phyloP scores from a whole-genome alignment of 2,329 filamentous ascomycete genomes.

The Ramichloridium luteum region DNA sequence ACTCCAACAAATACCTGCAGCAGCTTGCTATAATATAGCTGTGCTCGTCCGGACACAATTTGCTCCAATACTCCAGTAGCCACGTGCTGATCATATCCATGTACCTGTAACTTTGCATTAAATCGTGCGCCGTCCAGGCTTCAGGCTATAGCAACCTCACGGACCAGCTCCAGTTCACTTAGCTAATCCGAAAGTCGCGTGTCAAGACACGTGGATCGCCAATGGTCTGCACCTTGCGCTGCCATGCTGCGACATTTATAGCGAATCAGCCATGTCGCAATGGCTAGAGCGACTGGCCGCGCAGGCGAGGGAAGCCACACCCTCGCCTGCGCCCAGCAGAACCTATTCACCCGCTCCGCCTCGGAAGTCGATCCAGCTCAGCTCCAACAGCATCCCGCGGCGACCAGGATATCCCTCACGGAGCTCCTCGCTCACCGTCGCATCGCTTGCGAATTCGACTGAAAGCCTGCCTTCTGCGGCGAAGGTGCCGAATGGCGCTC shows the following conservation, averaged over 20 bases:
- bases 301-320: conserved; percentile 57
- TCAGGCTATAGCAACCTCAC: too few relatives aligned
- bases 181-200: too few relatives aligned
- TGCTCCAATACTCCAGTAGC: too few relatives aligned
- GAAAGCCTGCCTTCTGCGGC: conserved; percentile 58
- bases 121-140: too few relatives aligned
- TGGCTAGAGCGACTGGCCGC: conserved; percentile 81
- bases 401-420: conserved; percentile 57
- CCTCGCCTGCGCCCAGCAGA: conserved; percentile 51
- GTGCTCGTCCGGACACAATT: too few relatives aligned
- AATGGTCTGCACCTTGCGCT: conserved; percentile 9
- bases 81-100: too few relatives aligned
- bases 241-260: conserved; percentile 8
- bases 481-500: conserved; percentile 54
- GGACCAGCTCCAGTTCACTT: too few relatives aligned
- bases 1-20: too few relatives aligned
- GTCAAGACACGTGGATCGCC: too few relatives aligned
- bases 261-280: conserved; percentile 50
- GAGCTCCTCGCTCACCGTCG: conserved; percentile 67
- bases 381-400: conserved; percentile 55
- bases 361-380: conserved; percentile 56
- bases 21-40: too few relatives aligned
- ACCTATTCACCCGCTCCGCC: conserved; percentile 59
- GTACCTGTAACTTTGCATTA: too few relatives aligned
- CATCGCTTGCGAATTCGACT: conserved; percentile 60